Evolutionary conservation across 352 stramenopile genomes (phyloP).

Genomic region (Globisporangium polare): DNA sequence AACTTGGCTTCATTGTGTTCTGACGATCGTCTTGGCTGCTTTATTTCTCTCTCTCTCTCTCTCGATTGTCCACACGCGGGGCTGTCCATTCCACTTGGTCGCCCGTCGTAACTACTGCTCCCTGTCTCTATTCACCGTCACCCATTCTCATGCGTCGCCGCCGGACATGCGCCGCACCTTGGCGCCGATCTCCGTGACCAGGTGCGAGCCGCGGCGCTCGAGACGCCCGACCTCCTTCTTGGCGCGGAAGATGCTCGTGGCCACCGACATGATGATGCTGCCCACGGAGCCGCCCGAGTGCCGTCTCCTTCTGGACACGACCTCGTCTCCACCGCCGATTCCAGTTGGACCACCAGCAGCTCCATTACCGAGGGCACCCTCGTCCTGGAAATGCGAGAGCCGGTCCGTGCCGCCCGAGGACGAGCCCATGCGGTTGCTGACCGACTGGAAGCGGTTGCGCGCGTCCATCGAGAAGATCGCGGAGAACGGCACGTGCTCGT

Average conservation of each 20-base stretch:
- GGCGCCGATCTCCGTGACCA: slow-evolving; percentile 40
- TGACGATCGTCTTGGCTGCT: neutral
- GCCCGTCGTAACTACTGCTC: neutral
- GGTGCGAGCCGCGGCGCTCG: slow-evolving; percentile 34
- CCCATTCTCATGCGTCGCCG: neutral
- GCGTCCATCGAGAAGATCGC: slow-evolving; percentile 65
- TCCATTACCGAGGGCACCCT: slow-evolving; percentile 5
- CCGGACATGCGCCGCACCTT: slow-evolving; percentile 8
- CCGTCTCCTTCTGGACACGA: slow-evolving; percentile 13
- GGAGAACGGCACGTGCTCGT: slow-evolving; percentile 58
- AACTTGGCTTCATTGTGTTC: slow-evolving; percentile 7
- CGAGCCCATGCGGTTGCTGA: slow-evolving; percentile 34
- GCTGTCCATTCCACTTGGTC: neutral
- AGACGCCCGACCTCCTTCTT: slow-evolving; percentile 27
- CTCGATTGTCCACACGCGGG: neutral
- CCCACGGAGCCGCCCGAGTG: slow-evolving; percentile 53
- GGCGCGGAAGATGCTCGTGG: slow-evolving; percentile 40
- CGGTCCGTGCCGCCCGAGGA: slow-evolving; percentile 29
- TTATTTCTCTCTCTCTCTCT: too few relatives aligned
- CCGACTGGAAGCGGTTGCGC: slow-evolving; percentile 36
- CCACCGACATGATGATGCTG: slow-evolving; percentile 61
- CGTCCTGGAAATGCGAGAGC: slow-evolving; percentile 14
- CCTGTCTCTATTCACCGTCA: neutral
- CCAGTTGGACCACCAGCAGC: neutral
- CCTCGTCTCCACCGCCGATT: neutral